phyloP scores from a whole-genome alignment of 257 asterid species.

The Fraxinus americana region DNA sequence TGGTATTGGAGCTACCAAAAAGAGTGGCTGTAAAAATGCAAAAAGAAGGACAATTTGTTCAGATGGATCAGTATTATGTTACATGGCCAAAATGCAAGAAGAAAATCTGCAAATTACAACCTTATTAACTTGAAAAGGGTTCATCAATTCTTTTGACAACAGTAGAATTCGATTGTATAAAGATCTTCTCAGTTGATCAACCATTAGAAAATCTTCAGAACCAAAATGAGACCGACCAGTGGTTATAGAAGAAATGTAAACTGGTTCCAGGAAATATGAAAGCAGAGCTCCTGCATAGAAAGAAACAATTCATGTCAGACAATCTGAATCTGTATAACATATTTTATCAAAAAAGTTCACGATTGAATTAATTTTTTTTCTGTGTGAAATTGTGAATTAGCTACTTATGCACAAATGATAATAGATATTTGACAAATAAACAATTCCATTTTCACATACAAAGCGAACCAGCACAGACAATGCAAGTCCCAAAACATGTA shows the following conservation, averaged over 20 bases:
- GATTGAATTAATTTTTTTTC: neutral
- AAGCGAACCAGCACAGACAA: constrained; percentile 10
- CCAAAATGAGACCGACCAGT: constrained; percentile 56
- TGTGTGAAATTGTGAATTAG: neutral
- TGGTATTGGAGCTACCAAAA: constrained; percentile 70
- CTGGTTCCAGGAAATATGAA: constrained; percentile 76
- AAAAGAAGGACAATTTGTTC: constrained; percentile 6
- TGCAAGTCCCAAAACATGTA: neutral
- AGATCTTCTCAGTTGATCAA: constrained; percentile 50
- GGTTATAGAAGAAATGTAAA: constrained; percentile 70
- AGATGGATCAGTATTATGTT: constrained; percentile 15
- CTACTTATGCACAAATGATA: neutral
- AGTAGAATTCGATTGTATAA: constrained; percentile 58
- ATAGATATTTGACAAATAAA: constrained; percentile 3
- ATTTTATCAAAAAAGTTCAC: neutral
- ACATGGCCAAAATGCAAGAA: constrained; percentile 10
- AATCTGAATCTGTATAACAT: neutral
- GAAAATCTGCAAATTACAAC: constrained; percentile 29
- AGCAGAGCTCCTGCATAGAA: constrained; percentile 74
- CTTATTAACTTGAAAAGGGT: constrained; percentile 76
- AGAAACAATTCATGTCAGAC: constrained; percentile 15
- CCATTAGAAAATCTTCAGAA: constrained; percentile 31
- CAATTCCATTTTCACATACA: constrained; percentile 19
- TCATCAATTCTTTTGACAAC: constrained; percentile 52
- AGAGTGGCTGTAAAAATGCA: constrained; percentile 53